Evolutionary conservation across 2,329 filamentous ascomycete genomes (phyloP).

Genomic region (Exophiala calicioides): DNA sequence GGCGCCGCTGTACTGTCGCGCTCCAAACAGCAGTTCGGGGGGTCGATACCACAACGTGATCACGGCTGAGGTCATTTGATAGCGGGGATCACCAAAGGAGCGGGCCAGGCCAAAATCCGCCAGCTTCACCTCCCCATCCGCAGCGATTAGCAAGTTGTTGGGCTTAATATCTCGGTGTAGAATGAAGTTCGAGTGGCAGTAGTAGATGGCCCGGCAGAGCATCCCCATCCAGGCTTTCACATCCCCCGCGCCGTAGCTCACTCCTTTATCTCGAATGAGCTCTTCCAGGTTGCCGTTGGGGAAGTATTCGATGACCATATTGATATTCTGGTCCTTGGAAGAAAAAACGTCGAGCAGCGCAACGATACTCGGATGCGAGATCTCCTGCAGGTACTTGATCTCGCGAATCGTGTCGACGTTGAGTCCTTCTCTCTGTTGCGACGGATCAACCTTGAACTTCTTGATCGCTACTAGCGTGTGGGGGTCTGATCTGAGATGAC

Average conservation of each 20-base stretch:
- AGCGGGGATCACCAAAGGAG: constrained; percentile 83
- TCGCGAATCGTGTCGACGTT: constrained; percentile 93
- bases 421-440: constrained; percentile 77
- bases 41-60: constrained; percentile 97
- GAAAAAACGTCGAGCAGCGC: constrained; percentile 89
- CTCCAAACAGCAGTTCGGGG: constrained; percentile 89
- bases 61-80: constrained; percentile 87
- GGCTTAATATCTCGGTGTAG: constrained; percentile 98
- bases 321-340: constrained; percentile 94
- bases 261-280: constrained; percentile 82
- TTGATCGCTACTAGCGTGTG: constrained; percentile 71
- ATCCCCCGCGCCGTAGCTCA: constrained; percentile 82
- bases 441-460: constrained; percentile 54
- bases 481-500: constrained; percentile 73
- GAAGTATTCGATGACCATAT: constrained; percentile 90
- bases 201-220: constrained; percentile 90
- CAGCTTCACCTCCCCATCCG: constrained; percentile 89
- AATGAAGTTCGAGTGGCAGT: constrained; percentile 92
- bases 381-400: constrained; percentile 91
- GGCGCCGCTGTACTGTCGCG: constrained; percentile 81
- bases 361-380: constrained; percentile 94
- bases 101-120: constrained; percentile 96
- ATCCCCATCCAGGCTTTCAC: constrained; percentile 99
- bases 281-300: constrained; percentile 93
- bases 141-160: constrained; percentile 93